Conservation (phyloP, 371 early-diverging fungal genomes). For the Aphelidium insulamus region DNA sequence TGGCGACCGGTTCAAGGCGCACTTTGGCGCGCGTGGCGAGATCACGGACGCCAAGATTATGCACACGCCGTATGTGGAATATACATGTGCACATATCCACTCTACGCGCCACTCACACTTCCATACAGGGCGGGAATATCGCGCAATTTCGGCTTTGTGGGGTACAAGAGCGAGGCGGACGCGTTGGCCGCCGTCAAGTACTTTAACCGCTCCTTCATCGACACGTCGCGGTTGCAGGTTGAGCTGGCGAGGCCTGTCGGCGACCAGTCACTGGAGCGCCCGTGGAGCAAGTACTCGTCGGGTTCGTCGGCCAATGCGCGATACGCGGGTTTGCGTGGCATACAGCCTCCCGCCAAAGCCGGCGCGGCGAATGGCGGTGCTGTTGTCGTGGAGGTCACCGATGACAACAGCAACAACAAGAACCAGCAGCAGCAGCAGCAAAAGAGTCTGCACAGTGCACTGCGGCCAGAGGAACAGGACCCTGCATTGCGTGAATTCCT, state of each 20-base stretch:
- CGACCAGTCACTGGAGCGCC: constrained; percentile 44
- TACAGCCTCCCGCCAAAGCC: constrained; percentile 7
- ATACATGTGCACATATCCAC: neutral
- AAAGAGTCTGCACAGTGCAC: constrained; percentile 9
- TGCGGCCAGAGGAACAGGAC: constrained; percentile 22
- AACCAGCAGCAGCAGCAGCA: constrained; percentile 7
- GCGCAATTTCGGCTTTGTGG: constrained; percentile 77
- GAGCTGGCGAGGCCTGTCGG: constrained; percentile 63
- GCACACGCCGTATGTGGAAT: constrained; percentile 34
- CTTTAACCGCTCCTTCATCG: constrained; percentile 76
- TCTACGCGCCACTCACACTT: neutral
- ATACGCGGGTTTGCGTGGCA: constrained; percentile 8
- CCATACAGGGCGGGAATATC: constrained; percentile 38
- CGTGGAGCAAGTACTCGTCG: constrained; percentile 66
- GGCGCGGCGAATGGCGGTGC: constrained; percentile 1
- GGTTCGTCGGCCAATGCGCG: constrained; percentile 43
- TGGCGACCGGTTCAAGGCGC: constrained; percentile 58
- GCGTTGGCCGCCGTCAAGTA: constrained; percentile 55
- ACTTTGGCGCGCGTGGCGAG: constrained; percentile 60
- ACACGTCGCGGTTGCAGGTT: constrained; percentile 62
- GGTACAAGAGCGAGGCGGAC: constrained; percentile 60
- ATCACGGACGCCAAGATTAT: constrained; percentile 82
- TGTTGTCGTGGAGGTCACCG: no score
- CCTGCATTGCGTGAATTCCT: constrained; percentile 68
- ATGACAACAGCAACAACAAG: neutral